phyloP scores from a whole-genome alignment of 192 early-diverging fungal genomes.

The Oehlia diaphana region DNA sequence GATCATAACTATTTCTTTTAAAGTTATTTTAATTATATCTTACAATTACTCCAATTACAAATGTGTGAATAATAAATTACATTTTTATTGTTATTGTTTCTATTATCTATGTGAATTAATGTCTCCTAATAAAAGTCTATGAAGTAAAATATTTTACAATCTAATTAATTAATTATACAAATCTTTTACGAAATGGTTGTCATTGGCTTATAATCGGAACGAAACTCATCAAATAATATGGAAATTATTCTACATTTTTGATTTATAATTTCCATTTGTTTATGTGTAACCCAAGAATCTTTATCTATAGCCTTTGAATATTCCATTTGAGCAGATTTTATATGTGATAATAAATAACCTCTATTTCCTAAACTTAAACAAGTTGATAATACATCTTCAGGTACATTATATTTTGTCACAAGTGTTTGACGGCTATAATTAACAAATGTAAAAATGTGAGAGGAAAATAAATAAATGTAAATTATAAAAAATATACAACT shows the following conservation, averaged over 20 bases:
- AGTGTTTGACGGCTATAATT: not conserved
- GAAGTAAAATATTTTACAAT: no score
- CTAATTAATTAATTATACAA: no score
- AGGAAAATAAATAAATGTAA: no score
- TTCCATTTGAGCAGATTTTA: not conserved
- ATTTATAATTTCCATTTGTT: conserved; percentile 13
- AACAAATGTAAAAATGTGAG: not conserved
- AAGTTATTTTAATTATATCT: no score
- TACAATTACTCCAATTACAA: no score
- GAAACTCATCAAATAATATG: conserved; percentile 14
- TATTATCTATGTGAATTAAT: no score
- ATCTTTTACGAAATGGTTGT: not conserved
- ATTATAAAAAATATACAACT: no score
- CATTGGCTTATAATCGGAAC: not conserved
- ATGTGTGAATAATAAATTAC: no score
- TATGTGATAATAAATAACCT: conserved; percentile 6
- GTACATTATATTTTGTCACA: not conserved
- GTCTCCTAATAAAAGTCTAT: no score
- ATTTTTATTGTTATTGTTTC: no score
- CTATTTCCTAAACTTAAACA: conserved; percentile 5
- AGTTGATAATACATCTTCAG: conserved; percentile 17
- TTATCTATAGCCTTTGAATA: conserved; percentile 10
- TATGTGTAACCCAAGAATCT: conserved; percentile 10
- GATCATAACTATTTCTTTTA: no score
- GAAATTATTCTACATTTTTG: conserved; percentile 18